phyloP scores from a whole-genome alignment of 495 filamentous ascomycete genomes.

The Penicillium egyptiacum region DNA sequence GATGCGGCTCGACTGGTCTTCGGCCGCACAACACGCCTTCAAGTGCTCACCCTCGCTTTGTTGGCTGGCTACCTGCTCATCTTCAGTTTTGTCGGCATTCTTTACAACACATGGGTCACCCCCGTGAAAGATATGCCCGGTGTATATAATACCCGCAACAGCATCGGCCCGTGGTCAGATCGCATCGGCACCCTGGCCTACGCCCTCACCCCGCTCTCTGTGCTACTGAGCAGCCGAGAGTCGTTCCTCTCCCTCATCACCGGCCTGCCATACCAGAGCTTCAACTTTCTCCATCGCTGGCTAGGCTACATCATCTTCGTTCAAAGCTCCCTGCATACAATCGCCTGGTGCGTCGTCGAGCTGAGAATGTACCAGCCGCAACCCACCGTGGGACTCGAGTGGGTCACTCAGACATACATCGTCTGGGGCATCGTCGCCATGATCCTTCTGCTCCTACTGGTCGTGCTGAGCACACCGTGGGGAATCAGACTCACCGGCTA shows the following conservation, averaged over 20 bases:
- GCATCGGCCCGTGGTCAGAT: conserved; percentile 60
- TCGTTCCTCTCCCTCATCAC: conserved; percentile 61
- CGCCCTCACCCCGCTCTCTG: conserved; percentile 62
- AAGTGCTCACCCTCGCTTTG: conserved; percentile 50
- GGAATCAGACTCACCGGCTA: conserved; percentile 63
- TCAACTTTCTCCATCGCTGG: conserved; percentile 71
- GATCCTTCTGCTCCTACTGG: conserved; percentile 55
- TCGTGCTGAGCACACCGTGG: conserved; percentile 52
- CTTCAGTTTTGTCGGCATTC: conserved; percentile 62
- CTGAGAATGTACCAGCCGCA: conserved; percentile 63
- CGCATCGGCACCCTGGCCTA: conserved; percentile 65
- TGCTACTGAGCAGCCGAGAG: conserved; percentile 59
- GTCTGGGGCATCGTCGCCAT: conserved; percentile 66
- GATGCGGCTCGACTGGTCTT: conserved; percentile 38
- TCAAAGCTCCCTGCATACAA: conserved; percentile 61
- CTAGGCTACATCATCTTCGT: conserved; percentile 62
- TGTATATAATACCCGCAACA: conserved; percentile 55
- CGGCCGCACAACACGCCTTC: conserved; percentile 41
- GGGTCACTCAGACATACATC: conserved; percentile 57
- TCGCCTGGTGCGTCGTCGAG: conserved; percentile 65
- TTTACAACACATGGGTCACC: conserved; percentile 59
- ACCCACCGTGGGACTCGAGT: conserved; percentile 51
- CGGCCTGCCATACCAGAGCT: conserved; percentile 65
- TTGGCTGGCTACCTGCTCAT: conserved; percentile 56
- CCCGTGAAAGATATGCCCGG: conserved; percentile 50